A percentile compares a stretch with the other conserved stretches of the same genome.
phyloP scores from a whole-genome alignment of 2,329 filamentous ascomycete genomes.

The Pseudogymnoascus sp. region DNA sequence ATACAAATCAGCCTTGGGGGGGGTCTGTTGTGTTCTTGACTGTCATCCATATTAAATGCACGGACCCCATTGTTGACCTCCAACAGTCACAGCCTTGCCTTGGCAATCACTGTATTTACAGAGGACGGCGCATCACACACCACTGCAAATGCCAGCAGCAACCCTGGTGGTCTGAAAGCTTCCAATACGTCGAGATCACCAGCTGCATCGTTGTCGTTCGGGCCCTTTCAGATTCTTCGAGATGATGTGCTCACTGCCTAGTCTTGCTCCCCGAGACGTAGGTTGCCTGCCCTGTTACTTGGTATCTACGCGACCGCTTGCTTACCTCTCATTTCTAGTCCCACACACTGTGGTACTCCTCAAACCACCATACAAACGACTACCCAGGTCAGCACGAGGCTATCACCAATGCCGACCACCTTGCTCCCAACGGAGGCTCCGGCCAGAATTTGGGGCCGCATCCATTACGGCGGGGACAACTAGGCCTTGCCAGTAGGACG shows the following conservation, averaged over 20 bases:
- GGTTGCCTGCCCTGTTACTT: background rate
- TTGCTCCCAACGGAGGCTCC: constrained; percentile 15
- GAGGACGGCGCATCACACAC: background rate
- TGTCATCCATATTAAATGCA: background rate
- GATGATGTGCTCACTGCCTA: constrained; percentile 58
- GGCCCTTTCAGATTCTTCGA: constrained; percentile 12
- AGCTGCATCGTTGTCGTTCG: background rate
- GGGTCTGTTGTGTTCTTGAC: background rate
- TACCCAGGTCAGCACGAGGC: constrained; percentile 25
- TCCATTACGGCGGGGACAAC: constrained; percentile 32
- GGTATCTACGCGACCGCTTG: background rate
- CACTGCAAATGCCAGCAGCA: background rate
- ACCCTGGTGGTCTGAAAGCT: background rate
- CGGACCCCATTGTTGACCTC: background rate
- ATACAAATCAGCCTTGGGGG: background rate
- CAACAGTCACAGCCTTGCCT: background rate
- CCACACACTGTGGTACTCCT: constrained; percentile 66
- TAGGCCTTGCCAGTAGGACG: constrained; percentile 44
- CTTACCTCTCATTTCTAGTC: constrained; percentile 39
- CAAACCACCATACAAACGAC: constrained; percentile 43
- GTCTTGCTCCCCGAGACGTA: constrained; percentile 56
- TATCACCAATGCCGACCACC: constrained; percentile 27
- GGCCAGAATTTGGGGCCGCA: constrained; percentile 20
- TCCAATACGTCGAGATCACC: background rate
- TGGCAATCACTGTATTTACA: background rate